Base-by-base conservation (phyloP, 768 basidiomycete species). In the Rhodotorula diobovata region DNA sequence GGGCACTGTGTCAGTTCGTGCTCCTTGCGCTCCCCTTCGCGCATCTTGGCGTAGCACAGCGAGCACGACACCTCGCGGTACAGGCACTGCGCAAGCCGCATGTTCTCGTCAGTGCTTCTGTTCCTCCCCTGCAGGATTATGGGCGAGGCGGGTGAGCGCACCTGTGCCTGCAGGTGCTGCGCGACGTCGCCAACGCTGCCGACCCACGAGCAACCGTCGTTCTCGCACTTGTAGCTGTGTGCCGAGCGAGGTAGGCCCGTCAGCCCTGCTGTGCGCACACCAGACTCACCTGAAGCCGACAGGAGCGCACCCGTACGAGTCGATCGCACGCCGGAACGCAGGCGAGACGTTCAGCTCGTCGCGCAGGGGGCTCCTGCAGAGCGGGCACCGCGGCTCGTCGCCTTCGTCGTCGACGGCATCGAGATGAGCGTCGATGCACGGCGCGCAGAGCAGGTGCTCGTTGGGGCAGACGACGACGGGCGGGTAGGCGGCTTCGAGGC, bases 171-270 rank as follows among this genome's bases (percentile, higher is more conserved):
- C 20, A 46, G 45, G 46, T 66, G 65, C 15, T 46, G 30, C 56
- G 35, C 9, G 12, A 58, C 65, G 43, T 57, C 56, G 21, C n/a
- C 39, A 9, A 39, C 18, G 20, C 57, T 15, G 15, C 65, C 65
- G 7, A 37, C 48, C 65, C 65, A 66, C 3, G 11, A 8, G 23
- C 66, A 61, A 18, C n/a, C 9, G 2, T 8, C 5, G 34, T 61
- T 28, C 21, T 45, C 45, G 59, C 66, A 67, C 21, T 41, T 48
- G 35, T 58, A 34, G 35, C 50, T 59, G 45, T 30, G 30, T n/a
- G n/a, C n/a, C n/a, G n/a, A n/a, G n/a, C 8, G 50, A 9, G 5
- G 15, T 1, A 15, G 0, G 23, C 9, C 11, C 8, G 12, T 14
- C 9, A 23, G n/a, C 30, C 2, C 11, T n/a, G 5, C n/a, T n/a